Base-by-base conservation (phyloP, 2,329 filamentous ascomycete species). In the Cordyceps cateniannulata region DNA sequence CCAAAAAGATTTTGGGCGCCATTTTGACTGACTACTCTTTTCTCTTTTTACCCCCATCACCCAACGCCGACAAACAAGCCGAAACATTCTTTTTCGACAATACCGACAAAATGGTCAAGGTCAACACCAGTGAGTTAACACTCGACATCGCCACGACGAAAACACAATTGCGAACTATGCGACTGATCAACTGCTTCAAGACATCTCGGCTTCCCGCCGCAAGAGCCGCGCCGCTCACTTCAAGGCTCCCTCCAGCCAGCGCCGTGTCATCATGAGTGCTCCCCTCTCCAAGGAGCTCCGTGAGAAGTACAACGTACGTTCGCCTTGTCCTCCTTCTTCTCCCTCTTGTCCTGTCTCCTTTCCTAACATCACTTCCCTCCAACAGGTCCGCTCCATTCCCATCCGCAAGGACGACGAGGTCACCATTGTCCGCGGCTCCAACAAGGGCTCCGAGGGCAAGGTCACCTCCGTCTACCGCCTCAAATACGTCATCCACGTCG, bases 151-250 rank as follows among this genome's bases (percentile, higher is more conserved):
- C n/a, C 10, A 18, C n/a, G 16, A 16, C 40, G 22, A 38, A 51
- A 12, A 10, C 61, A 10, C 47, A 18, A 62, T 20, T 10, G 22
- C 22, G 25, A 47, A n/a, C n/a, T 27, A 32, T 45, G 38, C 24
- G 45, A 42, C 55, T 57, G 27, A 62, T 32, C 22, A 12, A n/a
- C n/a, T n/a, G 24, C 3, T 52, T 5, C 27, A 68, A 88, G 85
- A 77, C 72, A 75, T 91, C 74, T 67, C 72, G 64, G 91, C 90
- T 80, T 96, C 92, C 76, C 88, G 93, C 82, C 89, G 93, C 84
- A 99, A 99, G 91, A 95, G 91, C 82, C 91, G 95, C 81, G 96
- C 96, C 86, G 90, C 91, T 77, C 93, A 99, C 86, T 99, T 96
- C 87, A 83, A 85, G 78, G 95, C 95, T 70, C 92, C 93, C 71